Evolutionary conservation across 2,329 filamentous ascomycete species (phyloP), one percentile per base, ranked within the genome.

Genomic region (Dothideomycetes sp.): DNA sequence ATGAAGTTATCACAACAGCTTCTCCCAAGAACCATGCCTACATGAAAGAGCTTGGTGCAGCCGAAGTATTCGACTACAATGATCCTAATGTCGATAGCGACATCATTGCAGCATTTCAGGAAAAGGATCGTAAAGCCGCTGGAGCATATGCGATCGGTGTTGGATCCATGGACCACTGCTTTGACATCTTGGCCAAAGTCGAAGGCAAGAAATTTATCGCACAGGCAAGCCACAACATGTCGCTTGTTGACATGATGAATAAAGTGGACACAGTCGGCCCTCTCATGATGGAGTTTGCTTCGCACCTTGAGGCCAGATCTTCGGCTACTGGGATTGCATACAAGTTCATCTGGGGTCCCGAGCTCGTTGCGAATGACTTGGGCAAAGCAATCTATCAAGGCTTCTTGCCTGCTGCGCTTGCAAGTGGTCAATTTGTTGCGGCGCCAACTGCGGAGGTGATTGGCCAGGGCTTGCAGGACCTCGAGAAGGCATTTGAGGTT

Each of bases 21-120:
- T 66, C 64, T 0, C 49, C 56, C 8, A 59, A 53, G 22, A 72
- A 73, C 48, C 62, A 65, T n/a, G 60, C 59, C 1, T 60, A 62
- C 35, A 51, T 68, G 13, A 64, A 62, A 47, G 46, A 49, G 9
- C 60, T 73, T 0, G 70, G 71, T 0, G 68, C 68, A 1, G 52
- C 47, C 10, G 49, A 61, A 4, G 63, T 64, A 0, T 69, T 68
- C 35, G 68, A 72, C 49, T 69, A 73, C 50, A 60, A 61, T 4
- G 38, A 51, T 2, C 54, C 54, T 2, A 60, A 67, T 4, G 59
- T 64, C 9, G 40, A 51, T 11, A 39, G 51, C 3, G 45, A 50
- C 16, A 43, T 53, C 4, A 15, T 45, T 17, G 39, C 31, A 2
- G 31, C 38, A 17, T 20, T 50, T 6, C 41, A 49, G 7, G 49